Conservation (phyloP, 2,329 filamentous ascomycete genomes). For the Aspergillus sp. region DNA sequence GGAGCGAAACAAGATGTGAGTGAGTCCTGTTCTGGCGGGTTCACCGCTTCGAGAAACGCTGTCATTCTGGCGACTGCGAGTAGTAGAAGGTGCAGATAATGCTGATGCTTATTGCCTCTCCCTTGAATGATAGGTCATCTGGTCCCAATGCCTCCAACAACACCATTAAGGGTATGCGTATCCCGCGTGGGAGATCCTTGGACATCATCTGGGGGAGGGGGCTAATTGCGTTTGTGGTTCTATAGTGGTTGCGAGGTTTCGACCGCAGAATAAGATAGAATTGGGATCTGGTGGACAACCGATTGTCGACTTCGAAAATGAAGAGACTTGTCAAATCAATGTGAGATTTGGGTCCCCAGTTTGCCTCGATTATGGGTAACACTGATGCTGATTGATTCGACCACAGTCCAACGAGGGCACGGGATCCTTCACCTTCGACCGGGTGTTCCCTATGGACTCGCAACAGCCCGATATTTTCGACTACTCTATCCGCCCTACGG, state of each 20-base stretch:
- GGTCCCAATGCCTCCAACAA: slow-evolving; percentile 29
- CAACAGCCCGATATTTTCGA: slow-evolving; percentile 92
- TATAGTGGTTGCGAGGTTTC: slow-evolving; percentile 90
- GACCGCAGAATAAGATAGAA: slow-evolving; percentile 93
- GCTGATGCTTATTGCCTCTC: slow-evolving; percentile 12
- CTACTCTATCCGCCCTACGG: slow-evolving; percentile 90
- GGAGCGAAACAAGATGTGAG: slow-evolving; percentile 42
- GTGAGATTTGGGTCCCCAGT: slow-evolving; percentile 41
- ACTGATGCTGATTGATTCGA: background rate
- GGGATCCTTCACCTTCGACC: slow-evolving; percentile 90
- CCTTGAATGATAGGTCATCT: slow-evolving; percentile 21
- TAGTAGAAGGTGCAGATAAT: slow-evolving; percentile 4
- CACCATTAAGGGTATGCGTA: slow-evolving; percentile 46
- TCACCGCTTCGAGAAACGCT: slow-evolving; percentile 2
- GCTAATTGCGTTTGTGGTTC: slow-evolving; percentile 34
- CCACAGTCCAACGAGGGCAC: slow-evolving; percentile 69
- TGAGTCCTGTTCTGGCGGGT: slow-evolving; percentile 8
- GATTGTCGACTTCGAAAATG: slow-evolving; percentile 79
- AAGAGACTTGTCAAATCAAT: slow-evolving; percentile 79
- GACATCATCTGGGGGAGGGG: background rate
- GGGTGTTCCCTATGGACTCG: slow-evolving; percentile 91
- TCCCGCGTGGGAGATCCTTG: background rate
- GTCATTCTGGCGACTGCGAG: background rate
- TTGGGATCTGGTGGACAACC: slow-evolving; percentile 81
- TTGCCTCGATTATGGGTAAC: background rate